Evolutionary conservation across 345 rosid genomes (phyloP), one percentile per base, ranked within the genome.

Genomic region (Orychophragmus violaceus): DNA sequence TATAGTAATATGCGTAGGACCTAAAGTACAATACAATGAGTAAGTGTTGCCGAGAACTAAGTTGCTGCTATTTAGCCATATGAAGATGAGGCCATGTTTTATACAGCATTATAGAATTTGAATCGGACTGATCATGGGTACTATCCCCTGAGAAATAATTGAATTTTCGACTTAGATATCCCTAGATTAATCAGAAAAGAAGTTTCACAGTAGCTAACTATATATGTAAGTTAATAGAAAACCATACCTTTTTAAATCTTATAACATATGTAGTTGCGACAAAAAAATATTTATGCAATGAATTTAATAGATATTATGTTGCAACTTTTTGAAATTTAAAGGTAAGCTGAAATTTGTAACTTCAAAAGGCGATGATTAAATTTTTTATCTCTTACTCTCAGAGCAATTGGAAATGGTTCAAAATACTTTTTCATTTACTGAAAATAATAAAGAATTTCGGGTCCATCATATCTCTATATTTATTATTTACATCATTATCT

Each of bases 401-500:
- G 50, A 36, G n/a, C 11, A 70, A 22, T 29, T 53, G 32, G 18
- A 44, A 44, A 45, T 62, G 28, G 29, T 21, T 60, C 9, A 51
- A 60, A 5, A 3, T 5, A 1, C n/a, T 21, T 32, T 68, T 63
- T 35, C 60, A 14, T 72, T 64, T 46, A 64, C 51, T 64, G 49
- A 46, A 71, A 64, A 49, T 64, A 44, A 71, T 50, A 24, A 49
- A 72, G 54, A 64, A 58, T 73, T 29, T 59, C 18, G 72, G 72
- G 72, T 73, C 72, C 68, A 59, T 66, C n/a, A n/a, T n/a, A n/a
- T n/a, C 66, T 58, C 52, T 60, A 59, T 59, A 66, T 73, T 73
- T 73, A 66, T 39, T 51, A 66, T 73, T 66, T 51, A 59, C 68
- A 66, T 59, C 77, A 66, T 73, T 73, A 73, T 73, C 77, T 18